These are phyloP conservation scores for Tuber aestivum DNA, from an alignment of 495 filamentous ascomycete genomes.

Conservation along the genomic window DNA sequence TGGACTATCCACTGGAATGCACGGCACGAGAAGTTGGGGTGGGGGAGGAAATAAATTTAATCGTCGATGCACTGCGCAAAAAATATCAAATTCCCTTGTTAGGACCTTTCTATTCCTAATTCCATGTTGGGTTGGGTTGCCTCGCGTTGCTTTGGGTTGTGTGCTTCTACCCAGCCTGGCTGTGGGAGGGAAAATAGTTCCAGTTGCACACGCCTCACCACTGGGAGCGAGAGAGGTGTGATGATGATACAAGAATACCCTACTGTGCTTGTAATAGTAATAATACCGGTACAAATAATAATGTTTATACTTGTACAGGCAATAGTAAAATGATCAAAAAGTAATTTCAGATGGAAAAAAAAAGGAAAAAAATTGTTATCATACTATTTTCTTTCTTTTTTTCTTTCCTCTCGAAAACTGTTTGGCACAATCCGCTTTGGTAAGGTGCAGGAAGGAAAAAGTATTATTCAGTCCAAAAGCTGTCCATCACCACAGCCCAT, in stretches of 20 bases:
- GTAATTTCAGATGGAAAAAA: neutral
- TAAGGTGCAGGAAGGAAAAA: slow-evolving; percentile 25
- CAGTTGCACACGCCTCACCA: neutral
- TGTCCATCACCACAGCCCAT: slow-evolving; percentile 24
- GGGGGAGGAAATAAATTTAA: neutral
- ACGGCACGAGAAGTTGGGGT: neutral
- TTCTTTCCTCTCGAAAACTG: slow-evolving; percentile 5
- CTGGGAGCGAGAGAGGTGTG: neutral
- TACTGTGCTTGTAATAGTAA: neutral
- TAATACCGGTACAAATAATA: neutral
- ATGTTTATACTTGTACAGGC: no score
- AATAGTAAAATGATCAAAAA: neutral
- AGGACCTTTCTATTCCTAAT: slow-evolving; percentile 1
- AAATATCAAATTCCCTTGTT: slow-evolving; percentile 2
- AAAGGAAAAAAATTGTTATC: neutral
- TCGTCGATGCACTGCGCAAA: neutral
- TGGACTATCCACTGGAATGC: neutral
- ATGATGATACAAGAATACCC: no score
- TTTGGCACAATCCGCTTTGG: slow-evolving; percentile 30
- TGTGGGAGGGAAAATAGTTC: neutral
- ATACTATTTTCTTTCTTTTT: neutral
- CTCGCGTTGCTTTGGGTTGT: neutral
- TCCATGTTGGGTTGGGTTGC: neutral
- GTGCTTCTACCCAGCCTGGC: neutral
- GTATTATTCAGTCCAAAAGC: slow-evolving; percentile 33